phyloP scores from a whole-genome alignment of 1,284 basidiomycete species.

The Apiotrichum mycotoxinovorans region DNA sequence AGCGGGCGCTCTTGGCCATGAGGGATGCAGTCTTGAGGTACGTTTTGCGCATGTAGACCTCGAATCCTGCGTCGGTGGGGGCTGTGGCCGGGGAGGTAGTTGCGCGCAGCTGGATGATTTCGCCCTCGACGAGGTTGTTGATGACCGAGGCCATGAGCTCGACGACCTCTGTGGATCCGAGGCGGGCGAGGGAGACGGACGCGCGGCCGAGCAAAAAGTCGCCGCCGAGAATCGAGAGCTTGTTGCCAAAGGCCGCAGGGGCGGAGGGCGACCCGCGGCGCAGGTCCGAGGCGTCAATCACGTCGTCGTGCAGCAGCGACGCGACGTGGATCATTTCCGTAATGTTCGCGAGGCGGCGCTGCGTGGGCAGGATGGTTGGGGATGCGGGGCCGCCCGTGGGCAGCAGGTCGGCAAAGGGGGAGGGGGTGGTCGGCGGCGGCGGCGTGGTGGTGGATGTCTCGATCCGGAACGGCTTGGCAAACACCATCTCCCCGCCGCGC shows the following conservation, averaged over 20 bases:
- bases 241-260: slow-evolving; percentile 89
- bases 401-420: slow-evolving; percentile 15
- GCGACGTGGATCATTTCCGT: slow-evolving; percentile 99
- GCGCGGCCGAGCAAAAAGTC: slow-evolving; percentile 94
- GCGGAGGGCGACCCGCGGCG: slow-evolving; percentile 79
- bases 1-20: slow-evolving; percentile 89
- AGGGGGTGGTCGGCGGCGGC: slow-evolving; percentile 9
- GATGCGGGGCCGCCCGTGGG: slow-evolving; percentile 7
- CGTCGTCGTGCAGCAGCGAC: slow-evolving; percentile 90
- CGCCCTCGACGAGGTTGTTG: slow-evolving; percentile 93
- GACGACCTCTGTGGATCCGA: slow-evolving; percentile 84
- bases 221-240: slow-evolving; percentile 87
- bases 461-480: slow-evolving; percentile 44
- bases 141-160: slow-evolving; percentile 91
- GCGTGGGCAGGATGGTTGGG: slow-evolving; percentile 67
- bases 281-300: slow-evolving; percentile 79
- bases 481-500: slow-evolving; percentile 28
- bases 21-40: slow-evolving; percentile 95
- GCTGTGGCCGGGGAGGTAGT: slow-evolving; percentile 36
- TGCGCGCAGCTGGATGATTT: slow-evolving; percentile 79
- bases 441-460: slow-evolving; percentile 4
- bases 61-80: slow-evolving; percentile 59
- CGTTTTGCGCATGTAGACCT: slow-evolving; percentile 85
- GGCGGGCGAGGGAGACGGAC: slow-evolving; percentile 76
- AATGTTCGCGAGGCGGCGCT: slow-evolving; percentile 89